These are phyloP conservation scores for Nematodospora valgi DNA, from an alignment of 805 yeast genomes.

Conservation along the genomic window DNA sequence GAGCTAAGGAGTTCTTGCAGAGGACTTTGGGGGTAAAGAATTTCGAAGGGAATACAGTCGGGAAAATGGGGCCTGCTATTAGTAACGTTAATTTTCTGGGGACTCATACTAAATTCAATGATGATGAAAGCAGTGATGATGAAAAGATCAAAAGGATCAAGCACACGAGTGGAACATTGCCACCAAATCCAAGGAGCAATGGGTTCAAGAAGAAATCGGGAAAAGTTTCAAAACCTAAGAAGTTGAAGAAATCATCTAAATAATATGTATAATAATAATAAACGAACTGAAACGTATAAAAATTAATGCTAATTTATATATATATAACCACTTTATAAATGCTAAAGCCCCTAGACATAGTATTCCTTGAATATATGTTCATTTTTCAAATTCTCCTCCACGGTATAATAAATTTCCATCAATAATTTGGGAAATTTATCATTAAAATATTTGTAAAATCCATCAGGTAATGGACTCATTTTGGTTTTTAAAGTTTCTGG, in stretches of 20 bases:
- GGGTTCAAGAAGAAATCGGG: constrained; percentile 1
- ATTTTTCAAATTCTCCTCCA: constrained; percentile 51
- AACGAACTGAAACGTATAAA: not conserved
- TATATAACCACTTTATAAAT: not conserved
- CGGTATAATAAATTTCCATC: constrained; percentile 68
- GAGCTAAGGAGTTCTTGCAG: constrained; percentile 45
- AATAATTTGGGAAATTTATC: constrained; percentile 72
- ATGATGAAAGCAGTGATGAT: constrained; percentile 10
- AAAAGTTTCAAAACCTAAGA: constrained; percentile 1
- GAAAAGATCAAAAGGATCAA: not conserved
- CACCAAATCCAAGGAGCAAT: constrained; percentile 3
- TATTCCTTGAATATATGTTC: constrained; percentile 57
- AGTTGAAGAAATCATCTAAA: constrained; percentile 2
- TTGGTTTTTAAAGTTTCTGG: constrained; percentile 60
- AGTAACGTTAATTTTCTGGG: constrained; percentile 36
- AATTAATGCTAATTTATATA: not conserved
- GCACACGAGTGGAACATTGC: not conserved
- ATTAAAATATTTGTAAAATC: constrained; percentile 76
- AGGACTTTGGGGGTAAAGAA: constrained; percentile 39
- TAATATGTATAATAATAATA: constrained; percentile 1
- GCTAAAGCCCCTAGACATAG: constrained; percentile 12
- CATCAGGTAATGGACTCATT: constrained; percentile 81
- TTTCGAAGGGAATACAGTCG: constrained; percentile 30
- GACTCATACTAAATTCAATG: constrained; percentile 35
- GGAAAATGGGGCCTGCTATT: constrained; percentile 31